Evolutionary conservation across 2,329 filamentous ascomycete genomes (phyloP).

Genomic region (Calonectria henricotiae): DNA sequence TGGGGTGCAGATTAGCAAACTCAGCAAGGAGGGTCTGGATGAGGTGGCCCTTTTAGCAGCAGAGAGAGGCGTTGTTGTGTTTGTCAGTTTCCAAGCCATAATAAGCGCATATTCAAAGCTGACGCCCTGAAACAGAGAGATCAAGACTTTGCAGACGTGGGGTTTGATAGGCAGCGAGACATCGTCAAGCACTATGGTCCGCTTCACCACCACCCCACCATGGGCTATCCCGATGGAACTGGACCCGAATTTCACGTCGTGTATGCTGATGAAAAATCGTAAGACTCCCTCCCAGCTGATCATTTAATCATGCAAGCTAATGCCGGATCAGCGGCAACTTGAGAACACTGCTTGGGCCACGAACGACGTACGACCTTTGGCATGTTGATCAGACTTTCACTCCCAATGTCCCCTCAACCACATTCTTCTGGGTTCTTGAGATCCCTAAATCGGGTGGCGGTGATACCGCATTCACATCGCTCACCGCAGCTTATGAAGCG

Average conservation of each 20-base stretch:
- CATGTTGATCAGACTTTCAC: constrained; percentile 58
- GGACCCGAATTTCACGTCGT: constrained; percentile 56
- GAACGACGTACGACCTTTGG: constrained; percentile 55
- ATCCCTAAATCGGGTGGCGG: constrained; percentile 50
- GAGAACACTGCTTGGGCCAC: constrained; percentile 50
- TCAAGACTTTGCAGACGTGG: constrained; percentile 55
- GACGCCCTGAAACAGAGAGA: constrained; percentile 46
- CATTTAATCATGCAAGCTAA: neutral
- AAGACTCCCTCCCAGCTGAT: constrained; percentile 5
- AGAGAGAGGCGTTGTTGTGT: constrained; percentile 55
- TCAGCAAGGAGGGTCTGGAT: constrained; percentile 50
- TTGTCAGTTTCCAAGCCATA: constrained; percentile 43
- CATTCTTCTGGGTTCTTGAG: constrained; percentile 57
- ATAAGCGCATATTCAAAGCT: neutral
- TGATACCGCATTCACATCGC: constrained; percentile 54
- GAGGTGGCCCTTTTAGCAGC: constrained; percentile 55
- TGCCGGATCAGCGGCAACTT: constrained; percentile 47
- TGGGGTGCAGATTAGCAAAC: constrained; percentile 53
- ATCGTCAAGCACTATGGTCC: constrained; percentile 55
- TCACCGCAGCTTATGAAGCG: constrained; percentile 53
- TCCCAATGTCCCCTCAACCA: constrained; percentile 54
- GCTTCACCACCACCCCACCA: constrained; percentile 54
- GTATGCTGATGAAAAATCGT: constrained; percentile 55
- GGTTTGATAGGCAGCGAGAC: constrained; percentile 54
- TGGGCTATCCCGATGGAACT: constrained; percentile 55